Conservation (phyloP, 2,329 filamentous ascomycete species). For the Lecanoromycetidae sp. region DNA sequence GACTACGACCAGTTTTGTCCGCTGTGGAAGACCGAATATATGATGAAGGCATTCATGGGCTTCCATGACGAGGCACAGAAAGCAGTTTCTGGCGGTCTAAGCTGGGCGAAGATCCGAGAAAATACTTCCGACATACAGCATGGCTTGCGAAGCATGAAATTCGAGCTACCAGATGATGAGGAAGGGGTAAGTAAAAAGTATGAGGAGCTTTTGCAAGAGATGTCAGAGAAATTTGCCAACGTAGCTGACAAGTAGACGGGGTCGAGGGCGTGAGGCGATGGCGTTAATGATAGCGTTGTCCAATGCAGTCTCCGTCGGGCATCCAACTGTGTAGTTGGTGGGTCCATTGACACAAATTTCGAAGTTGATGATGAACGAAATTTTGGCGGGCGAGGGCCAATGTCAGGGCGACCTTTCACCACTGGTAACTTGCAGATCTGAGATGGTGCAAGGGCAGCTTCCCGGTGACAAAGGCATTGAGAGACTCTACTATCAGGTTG, state of each 20-base stretch:
- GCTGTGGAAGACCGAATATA: conserved; percentile 99
- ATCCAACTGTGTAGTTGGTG: not conserved
- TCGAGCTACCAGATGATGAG: conserved; percentile 81
- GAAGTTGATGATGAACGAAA: conserved; percentile 7
- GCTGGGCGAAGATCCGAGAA: conserved; percentile 87
- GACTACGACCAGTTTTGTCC: conserved; percentile 99
- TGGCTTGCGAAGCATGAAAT: conserved; percentile 85
- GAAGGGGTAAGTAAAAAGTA: conserved; percentile 82
- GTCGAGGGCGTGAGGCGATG: conserved; percentile 6
- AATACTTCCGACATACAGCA: conserved; percentile 76
- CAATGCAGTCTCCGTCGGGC: conserved; percentile 5
- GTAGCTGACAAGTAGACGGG: conserved; percentile 97
- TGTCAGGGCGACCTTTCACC: too few relatives aligned
- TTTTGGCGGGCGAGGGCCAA: conserved; percentile 10
- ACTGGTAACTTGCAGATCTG: too few relatives aligned
- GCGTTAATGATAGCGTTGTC: conserved; percentile 10
- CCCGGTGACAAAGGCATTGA: too few relatives aligned
- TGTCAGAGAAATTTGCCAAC: conserved; percentile 95
- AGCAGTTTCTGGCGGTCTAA: conserved; percentile 79
- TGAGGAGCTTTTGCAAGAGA: conserved; percentile 76
- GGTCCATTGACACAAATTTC: not conserved
- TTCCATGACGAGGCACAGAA: conserved; percentile 98
- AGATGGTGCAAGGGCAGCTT: too few relatives aligned
- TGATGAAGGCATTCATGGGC: conserved; percentile 99
- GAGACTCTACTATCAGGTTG: not conserved